Percentiles rank a stretch among this genome's conserved stretches.
phyloP scores from a whole-genome alignment of 495 filamentous ascomycete genomes.

The Aspergillus mulundensis region DNA sequence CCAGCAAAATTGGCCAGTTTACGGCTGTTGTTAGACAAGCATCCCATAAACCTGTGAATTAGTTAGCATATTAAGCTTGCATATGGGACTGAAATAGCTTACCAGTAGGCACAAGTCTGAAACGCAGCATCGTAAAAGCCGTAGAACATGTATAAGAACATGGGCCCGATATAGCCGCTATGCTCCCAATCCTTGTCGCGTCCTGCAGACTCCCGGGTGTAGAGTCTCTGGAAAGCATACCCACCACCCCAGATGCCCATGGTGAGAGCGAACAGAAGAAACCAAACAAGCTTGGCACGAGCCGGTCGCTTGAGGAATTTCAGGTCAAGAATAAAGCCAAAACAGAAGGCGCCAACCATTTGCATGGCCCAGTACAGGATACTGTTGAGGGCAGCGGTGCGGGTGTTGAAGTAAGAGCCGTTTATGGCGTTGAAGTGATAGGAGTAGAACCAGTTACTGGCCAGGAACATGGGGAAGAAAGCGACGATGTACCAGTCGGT shows the following conservation, averaged over 20 bases:
- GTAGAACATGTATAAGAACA: constrained; percentile 93
- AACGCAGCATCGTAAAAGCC: constrained; percentile 86
- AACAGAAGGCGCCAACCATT: constrained; percentile 76
- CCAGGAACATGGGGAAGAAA: constrained; percentile 80
- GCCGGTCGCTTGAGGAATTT: constrained; percentile 58
- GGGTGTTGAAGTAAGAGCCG: constrained; percentile 70
- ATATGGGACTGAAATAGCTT: constrained; percentile 27
- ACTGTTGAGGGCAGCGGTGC: constrained; percentile 78
- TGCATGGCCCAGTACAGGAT: constrained; percentile 84
- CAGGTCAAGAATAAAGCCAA: constrained; percentile 73
- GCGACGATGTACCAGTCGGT: constrained; percentile 73
- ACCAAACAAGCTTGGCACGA: constrained; percentile 71
- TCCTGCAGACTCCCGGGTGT: constrained; percentile 50
- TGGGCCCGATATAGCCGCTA: constrained; percentile 67
- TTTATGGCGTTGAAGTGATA: constrained; percentile 54
- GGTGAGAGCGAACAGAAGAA: constrained; percentile 65
- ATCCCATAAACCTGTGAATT: constrained; percentile 75
- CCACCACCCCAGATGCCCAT: constrained; percentile 87
- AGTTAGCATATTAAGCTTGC: background rate
- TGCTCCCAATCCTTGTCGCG: constrained; percentile 60
- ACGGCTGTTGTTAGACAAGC: constrained; percentile 83
- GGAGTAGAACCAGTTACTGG: constrained; percentile 50
- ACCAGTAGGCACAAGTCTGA: constrained; percentile 88
- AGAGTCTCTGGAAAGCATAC: constrained; percentile 68
- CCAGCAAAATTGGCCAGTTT: constrained; percentile 91